Base-by-base conservation (phyloP, 345 rosid species). In the Sisymbrium irio region DNA sequence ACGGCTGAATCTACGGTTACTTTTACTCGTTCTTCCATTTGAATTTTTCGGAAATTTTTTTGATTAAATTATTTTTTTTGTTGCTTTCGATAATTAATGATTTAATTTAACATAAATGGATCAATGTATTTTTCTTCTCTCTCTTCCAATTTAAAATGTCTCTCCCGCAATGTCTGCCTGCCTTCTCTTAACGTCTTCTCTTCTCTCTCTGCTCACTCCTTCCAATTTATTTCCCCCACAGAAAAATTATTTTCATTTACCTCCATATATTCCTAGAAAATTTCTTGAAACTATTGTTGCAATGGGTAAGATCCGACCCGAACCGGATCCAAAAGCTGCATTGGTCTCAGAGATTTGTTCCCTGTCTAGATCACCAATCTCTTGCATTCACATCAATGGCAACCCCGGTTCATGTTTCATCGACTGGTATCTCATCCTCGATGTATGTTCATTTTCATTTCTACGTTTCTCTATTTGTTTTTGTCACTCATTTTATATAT, bases 381-480 rank as follows among this genome's bases (percentile, higher is more conserved):
- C 83, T 57, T 93, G 98, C 64, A 57, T 78, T 46, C 98, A 90
- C 25, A 83, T 61, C 61, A 53, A 27, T 42, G 69, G 30, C 51
- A 70, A 53, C 20, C 61, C 83, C 32, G 33, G 5, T 71, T 30
- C 80, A 11, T 84, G 71, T 84, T 93, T 93, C 79, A 79, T 85
- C 82, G 96, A 93, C 83, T 93, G 97, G 98, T 93, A 93, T 81
- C 92, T 78, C 68, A 70, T 93, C 73, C 90, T 93, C 33, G 87
- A 89, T 36, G 98, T 93, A 86, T 3, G 98, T 85, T 73, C 28
- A 22, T 14, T 1, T 35, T 20, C 9, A 17, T 5, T 3, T 59
- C 4, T 28, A 4, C 14, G 0, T 25, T 20, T 70, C 4, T 54
- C 2, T n/a, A 18, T 37, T 14, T 17, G 0, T 6, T 22, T 0